Evolutionary conservation across 2,329 filamentous ascomycete genomes (phyloP), one percentile per base, ranked within the genome.

Genomic region (Thelonectria rubi): DNA sequence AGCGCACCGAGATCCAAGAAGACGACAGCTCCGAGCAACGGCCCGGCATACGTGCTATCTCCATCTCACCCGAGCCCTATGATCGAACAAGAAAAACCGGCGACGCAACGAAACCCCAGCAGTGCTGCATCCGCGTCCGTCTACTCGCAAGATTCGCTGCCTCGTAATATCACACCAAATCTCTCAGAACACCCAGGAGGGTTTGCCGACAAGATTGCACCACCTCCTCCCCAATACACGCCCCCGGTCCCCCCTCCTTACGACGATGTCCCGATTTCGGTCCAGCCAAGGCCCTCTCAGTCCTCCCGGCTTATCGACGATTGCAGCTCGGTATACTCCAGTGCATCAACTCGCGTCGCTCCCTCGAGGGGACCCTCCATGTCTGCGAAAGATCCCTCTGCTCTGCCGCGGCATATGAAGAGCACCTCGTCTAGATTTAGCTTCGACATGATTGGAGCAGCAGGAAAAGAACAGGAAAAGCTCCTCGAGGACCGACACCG

Each of bases 381-480:
- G 12, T 85, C 84, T 0, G 73, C 73, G 9, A 81, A 79, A 55
- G 78, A 80, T 34, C 74, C 81, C 2, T 84, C 82, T 7, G 81
- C 83, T 1, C 63, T 89, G 34, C 87, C 87, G 2, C 84, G 79
- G 62, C 87, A 89, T 64, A 89, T 90, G 87, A 90, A 89, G 76
- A 93, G 91, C 73, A 91, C 89, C 11, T 91, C 91, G 0, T 93
- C 90, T 0, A 82, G 91, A 14, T 94, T 94, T 72, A 94, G 91
- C 69, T 94, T 94, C 70, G 91, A 94, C 70, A 91, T 93, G 82
- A 85, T 88, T 15, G 89, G 89, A 5, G 86, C 86, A 6, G 90
- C 90, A 14, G 84, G 86, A 61, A 82, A 88, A 69, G 84, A 86
- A 61, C 83, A 88, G 69, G 87, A 90, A 74, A 90, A 88, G 74